These are phyloP conservation scores for Globisporangium paroecandrum DNA, from an alignment of 352 stramenopile genomes.

Conservation along the genomic window DNA sequence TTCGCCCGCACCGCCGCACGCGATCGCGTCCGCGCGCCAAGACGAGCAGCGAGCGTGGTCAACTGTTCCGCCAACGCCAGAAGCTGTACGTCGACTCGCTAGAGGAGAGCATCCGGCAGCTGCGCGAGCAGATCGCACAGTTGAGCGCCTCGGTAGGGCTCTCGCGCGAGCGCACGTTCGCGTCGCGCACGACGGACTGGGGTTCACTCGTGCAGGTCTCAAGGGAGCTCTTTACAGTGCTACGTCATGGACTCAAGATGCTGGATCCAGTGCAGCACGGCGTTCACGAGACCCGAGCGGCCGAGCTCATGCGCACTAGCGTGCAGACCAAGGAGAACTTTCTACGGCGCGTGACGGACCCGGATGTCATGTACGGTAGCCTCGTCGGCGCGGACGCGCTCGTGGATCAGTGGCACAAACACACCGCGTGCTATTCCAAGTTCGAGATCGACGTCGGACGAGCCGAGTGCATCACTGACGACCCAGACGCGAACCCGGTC, in stretches of 20 bases:
- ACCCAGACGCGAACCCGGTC: neutral
- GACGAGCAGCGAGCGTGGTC: constrained; percentile 7
- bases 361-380: constrained; percentile 4
- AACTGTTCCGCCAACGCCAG: constrained; percentile 6
- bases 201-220: constrained; percentile 7
- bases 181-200: neutral
- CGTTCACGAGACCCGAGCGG: neutral
- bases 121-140: neutral
- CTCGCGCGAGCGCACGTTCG: neutral
- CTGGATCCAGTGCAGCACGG: neutral
- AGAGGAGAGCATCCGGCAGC: neutral
- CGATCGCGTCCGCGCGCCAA: constrained; percentile 3
- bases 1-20: neutral
- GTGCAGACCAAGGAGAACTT: constrained; percentile 5
- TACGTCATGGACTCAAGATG: neutral
- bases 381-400: neutral
- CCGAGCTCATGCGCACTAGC: neutral
- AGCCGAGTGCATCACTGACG: neutral
- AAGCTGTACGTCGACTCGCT: constrained; percentile 5
- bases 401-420: neutral
- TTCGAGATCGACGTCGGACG: neutral
- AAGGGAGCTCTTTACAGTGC: constrained; percentile 2
- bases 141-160: neutral
- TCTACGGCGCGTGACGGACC: neutral
- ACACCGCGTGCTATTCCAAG: constrained; percentile 6